Conservation (phyloP, 495 filamentous ascomycete species). For the Tuber umbilicatum region DNA sequence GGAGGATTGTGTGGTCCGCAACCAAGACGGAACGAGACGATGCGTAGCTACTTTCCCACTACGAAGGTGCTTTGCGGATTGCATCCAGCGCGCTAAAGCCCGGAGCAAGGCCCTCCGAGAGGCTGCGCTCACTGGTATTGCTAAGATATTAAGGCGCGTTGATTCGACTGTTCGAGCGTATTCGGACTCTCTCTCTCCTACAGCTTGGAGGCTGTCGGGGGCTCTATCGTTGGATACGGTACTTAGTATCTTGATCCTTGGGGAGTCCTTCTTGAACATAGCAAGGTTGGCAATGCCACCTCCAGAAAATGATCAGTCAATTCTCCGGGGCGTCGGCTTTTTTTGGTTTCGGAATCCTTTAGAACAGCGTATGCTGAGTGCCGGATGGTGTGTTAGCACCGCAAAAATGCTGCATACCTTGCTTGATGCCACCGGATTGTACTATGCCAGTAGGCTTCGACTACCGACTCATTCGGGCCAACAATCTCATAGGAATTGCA, state of each 20-base stretch:
- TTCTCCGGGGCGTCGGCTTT: slow-evolving; percentile 3
- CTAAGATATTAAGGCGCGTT: slow-evolving; percentile 10
- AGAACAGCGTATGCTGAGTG: slow-evolving; percentile 7
- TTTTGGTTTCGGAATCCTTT: slow-evolving; percentile 11
- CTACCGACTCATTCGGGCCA: neutral
- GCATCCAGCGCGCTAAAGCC: neutral
- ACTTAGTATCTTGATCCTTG: slow-evolving; percentile 13
- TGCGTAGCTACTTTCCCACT: slow-evolving; percentile 4
- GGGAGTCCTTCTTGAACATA: slow-evolving; percentile 10
- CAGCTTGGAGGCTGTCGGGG: neutral
- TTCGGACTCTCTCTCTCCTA: slow-evolving; percentile 2
- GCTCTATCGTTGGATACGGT: slow-evolving; percentile 11
- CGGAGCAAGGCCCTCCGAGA: neutral
- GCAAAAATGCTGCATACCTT: slow-evolving; percentile 9
- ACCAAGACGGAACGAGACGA: neutral
- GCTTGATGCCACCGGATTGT: slow-evolving; percentile 7
- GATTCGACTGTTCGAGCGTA: neutral
- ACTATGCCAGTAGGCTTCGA: slow-evolving; percentile 5
- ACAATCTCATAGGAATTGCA: slow-evolving; percentile 9
- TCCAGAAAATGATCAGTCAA: neutral
- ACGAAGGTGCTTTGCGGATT: slow-evolving; percentile 4
- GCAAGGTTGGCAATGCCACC: neutral
- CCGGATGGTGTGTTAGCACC: slow-evolving; percentile 15
- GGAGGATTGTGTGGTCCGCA: neutral
- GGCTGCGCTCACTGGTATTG: neutral